A percentile compares a stretch with the other conserved stretches of the same genome.
Conservation (phyloP, 1,284 basidiomycete species). For the Papiliotrema fonsecae region DNA sequence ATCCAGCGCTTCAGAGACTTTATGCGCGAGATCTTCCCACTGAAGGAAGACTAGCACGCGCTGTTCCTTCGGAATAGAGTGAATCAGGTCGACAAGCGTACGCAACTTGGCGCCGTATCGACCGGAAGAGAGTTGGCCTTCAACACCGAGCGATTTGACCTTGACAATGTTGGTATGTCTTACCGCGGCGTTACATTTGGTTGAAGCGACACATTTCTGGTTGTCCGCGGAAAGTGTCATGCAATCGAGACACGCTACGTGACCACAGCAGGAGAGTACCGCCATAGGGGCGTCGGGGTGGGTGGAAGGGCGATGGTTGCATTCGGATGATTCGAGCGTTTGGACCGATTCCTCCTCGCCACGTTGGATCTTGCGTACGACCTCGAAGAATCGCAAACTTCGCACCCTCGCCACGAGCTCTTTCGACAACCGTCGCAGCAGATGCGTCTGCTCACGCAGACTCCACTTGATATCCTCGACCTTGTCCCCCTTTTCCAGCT, state of each 20-base stretch:
- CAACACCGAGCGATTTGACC: constrained; percentile 74
- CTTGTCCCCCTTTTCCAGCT: constrained; percentile 27
- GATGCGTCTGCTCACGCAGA: constrained; percentile 78
- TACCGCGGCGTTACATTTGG: constrained; percentile 66
- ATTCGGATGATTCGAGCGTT: constrained; percentile 26
- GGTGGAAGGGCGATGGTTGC: constrained; percentile 48
- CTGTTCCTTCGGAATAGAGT: constrained; percentile 70
- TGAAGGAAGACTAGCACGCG: constrained; percentile 88
- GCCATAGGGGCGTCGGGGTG: constrained; percentile 64
- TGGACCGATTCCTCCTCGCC: constrained; percentile 54
- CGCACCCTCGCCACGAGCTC: constrained; percentile 83
- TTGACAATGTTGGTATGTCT: constrained; percentile 73
- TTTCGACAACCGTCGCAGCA: constrained; percentile 73
- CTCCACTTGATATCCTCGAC: constrained; percentile 64
- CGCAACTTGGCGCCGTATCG: constrained; percentile 86
- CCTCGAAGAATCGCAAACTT: constrained; percentile 82
- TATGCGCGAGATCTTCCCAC: constrained; percentile 85
- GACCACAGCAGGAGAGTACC: constrained; percentile 83
- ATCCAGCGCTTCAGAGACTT: constrained; percentile 75
- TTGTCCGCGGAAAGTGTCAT: constrained; percentile 65
- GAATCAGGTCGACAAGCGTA: constrained; percentile 73
- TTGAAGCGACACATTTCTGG: constrained; percentile 74
- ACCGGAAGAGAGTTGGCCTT: constrained; percentile 70
- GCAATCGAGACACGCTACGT: constrained; percentile 72
- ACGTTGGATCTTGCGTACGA: constrained; percentile 80